Base-by-base conservation (phyloP, 805 yeast genomes). In the Saturnispora quitensis region DNA sequence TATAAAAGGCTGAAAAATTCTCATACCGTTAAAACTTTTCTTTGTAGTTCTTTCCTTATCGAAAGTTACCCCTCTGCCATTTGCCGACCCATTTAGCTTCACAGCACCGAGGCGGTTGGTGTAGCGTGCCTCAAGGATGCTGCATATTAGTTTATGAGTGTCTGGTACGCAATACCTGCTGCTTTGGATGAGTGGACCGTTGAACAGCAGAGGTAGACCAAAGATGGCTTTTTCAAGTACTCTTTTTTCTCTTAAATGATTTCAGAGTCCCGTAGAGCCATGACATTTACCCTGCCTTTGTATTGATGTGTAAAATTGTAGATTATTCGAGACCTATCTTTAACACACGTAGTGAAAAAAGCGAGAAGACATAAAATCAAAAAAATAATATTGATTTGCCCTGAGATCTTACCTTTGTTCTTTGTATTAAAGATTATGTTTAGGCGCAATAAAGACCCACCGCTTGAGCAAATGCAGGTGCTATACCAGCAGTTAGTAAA, bases 41-140 rank as follows among this genome's bases (percentile, higher is more conserved):
- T 18, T 38, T 7, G 18, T 2, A 3, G 38, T 53, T 55, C 48
- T 17, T 53, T 50, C 22, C 6, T 27, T 42, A 50, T 55, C 55
- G 57, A 55, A 55, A 55, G 57, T 55, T 53, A 50, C 51, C 55
- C 55, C 54, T 33, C 40, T 28, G 45, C 48, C 52, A 49, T 43
- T 35, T 27, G 50, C 17, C 22, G 45, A 27, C 40, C 38, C 36
- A 6, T 17, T 22, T 38, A 20, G 43, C 35, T 20, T n/a, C 20
- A 6, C 22, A 27, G 40, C 18, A 20, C 34, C 22, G 17, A 22
- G 18, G 31, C 9, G 34, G 34, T 4, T 17, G 17, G 20, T 25
- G 9, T n/a, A 24, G 43, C 13, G 42, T n/a, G 13, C 17, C 43
- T 33, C 13, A 33, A 47, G 43, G 49, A 28, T 31, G 48, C 45